Evolutionary conservation across 371 early-diverging fungal genomes (phyloP).

Genomic region (Aphelidium insulamus): DNA sequence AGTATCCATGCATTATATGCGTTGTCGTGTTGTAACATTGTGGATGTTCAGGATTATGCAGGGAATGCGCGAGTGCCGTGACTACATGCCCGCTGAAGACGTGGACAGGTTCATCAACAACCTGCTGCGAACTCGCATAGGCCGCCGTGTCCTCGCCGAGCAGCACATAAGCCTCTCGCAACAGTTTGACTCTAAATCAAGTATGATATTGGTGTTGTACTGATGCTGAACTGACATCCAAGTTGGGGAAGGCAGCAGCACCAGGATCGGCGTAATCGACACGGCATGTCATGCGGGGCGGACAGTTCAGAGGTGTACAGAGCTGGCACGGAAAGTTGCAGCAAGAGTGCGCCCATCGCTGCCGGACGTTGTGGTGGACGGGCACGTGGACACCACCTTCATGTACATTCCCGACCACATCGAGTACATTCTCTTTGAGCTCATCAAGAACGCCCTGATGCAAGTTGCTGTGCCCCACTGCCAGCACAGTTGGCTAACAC

Average conservation of each 20-base stretch:
- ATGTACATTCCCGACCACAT: constrained; percentile 77
- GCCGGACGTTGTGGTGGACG: constrained; percentile 39
- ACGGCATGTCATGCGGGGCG: constrained; percentile 29
- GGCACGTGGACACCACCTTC: constrained; percentile 33
- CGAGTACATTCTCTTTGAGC: constrained; percentile 79
- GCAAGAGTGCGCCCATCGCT: constrained; percentile 11
- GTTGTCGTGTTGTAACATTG: too few relatives aligned
- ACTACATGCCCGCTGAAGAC: constrained; percentile 22
- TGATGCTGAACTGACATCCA: too few relatives aligned
- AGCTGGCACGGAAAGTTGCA: constrained; percentile 15
- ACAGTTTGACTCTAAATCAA: constrained; percentile 16
- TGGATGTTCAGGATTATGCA: too few relatives aligned
- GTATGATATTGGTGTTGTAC: too few relatives aligned
- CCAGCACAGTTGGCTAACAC: not conserved
- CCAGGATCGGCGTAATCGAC: constrained; percentile 17
- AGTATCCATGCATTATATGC: too few relatives aligned
- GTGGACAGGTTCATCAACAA: constrained; percentile 70
- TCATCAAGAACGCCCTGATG: constrained; percentile 68
- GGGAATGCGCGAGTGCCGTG: constrained; percentile 56
- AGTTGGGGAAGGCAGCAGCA: constrained; percentile 9
- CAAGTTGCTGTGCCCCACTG: constrained; percentile 7
- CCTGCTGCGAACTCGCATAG: constrained; percentile 71
- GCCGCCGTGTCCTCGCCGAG: constrained; percentile 72
- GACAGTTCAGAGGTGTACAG: constrained; percentile 30
- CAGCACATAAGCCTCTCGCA: constrained; percentile 68